Evolutionary conservation across 2,329 filamentous ascomycete species (phyloP).

Genomic region (Talaromyces atroroseus): DNA sequence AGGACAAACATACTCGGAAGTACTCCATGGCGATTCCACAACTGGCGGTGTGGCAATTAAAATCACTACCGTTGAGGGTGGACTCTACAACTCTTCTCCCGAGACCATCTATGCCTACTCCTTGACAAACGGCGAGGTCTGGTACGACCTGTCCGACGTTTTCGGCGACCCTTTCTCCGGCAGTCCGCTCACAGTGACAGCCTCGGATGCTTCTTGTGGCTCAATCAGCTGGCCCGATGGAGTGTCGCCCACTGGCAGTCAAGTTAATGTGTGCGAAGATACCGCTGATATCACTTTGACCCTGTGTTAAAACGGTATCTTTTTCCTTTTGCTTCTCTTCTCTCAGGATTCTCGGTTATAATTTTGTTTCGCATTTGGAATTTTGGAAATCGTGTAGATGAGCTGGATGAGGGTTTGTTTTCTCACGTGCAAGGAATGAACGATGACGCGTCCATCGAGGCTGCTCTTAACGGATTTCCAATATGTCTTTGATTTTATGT

Average conservation of each 20-base stretch:
- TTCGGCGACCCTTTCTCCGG: slow-evolving; percentile 39
- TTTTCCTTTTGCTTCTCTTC: background rate
- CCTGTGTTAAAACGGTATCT: slow-evolving; percentile 20
- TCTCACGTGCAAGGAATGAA: background rate
- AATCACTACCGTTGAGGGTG: slow-evolving; percentile 32
- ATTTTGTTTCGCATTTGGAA: background rate
- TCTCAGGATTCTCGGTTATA: background rate
- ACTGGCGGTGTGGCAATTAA: slow-evolving; percentile 41
- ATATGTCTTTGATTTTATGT: background rate
- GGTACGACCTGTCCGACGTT: slow-evolving; percentile 41
- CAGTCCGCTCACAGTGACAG: slow-evolving; percentile 20
- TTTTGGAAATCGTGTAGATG: background rate
- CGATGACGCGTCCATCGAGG: background rate
- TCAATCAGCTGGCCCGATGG: slow-evolving; percentile 30
- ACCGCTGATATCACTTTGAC: slow-evolving; percentile 24
- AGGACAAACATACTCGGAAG: slow-evolving; percentile 31
- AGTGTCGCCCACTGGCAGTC: slow-evolving; percentile 25
- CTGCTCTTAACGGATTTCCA: background rate
- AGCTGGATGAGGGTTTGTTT: background rate
- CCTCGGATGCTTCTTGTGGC: slow-evolving; percentile 21
- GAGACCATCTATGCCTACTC: slow-evolving; percentile 41
- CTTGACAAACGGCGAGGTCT: slow-evolving; percentile 31
- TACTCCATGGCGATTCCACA: slow-evolving; percentile 28
- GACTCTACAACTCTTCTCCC: slow-evolving; percentile 31
- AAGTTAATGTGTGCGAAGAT: slow-evolving; percentile 26